Evolutionary conservation across 106 monocot species (phyloP), one percentile per base, ranked within the genome.

Genomic region (Alisma plantagoaquatica): DNA sequence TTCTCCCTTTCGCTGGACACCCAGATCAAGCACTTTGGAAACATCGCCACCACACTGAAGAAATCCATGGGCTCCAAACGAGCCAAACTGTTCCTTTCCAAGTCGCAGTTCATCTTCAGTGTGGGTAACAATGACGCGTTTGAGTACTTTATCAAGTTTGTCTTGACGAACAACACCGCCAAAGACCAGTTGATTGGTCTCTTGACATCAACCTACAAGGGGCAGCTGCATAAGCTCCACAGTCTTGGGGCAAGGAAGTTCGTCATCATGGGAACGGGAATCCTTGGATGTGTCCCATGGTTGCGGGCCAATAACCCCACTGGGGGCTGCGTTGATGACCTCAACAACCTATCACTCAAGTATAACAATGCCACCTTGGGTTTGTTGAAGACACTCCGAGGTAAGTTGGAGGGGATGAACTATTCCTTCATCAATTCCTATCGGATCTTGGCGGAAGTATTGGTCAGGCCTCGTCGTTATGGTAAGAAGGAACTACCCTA

Each of bases 201-300:
- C n/a, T n/a, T n/a, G n/a, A n/a, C n/a, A n/a, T n/a, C n/a, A n/a
- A n/a, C n/a, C n/a, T n/a, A n/a, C n/a, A n/a, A n/a, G n/a, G n/a
- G n/a, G n/a, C n/a, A n/a, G n/a, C n/a, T n/a, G n/a, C 62, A 64
- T 52, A 64, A 19, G 16, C 24, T 64, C 0, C 45, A 64, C 43
- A 30, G 45, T 3, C 53, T 54, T 31, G 53, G 64, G 45, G 64
- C 64, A 18, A 42, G 64, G 16, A 64, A 54, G 42, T 43, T 64
- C 18, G 41, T 11, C 2, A 31, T 64, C 29, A 6, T 54, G 15
- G 41, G 64, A 3, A 42, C 41, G n/a, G 9, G 53, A 21, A 3
- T 1, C 10, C 4, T 64, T 1, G 64, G 64, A 1, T 64, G 64
- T 20, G 14, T 11, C 24, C 64, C 64, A 10, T 11, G 23, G 20